Evolutionary conservation across 768 basidiomycete species (phyloP).

Genomic region (Calocybe cyanea): DNA sequence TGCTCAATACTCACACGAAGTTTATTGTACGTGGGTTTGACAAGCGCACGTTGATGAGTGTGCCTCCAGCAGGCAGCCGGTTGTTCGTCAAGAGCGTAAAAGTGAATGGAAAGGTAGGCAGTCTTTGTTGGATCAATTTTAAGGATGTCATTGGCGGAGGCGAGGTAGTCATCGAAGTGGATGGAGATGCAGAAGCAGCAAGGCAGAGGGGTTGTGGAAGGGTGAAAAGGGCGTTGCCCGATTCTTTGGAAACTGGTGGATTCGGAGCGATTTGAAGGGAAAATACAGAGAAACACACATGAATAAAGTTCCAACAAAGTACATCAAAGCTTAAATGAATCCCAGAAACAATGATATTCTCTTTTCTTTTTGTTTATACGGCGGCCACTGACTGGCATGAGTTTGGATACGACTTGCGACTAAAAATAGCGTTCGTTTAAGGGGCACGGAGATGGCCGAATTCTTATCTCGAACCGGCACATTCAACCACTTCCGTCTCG

Average conservation of each 20-base stretch:
- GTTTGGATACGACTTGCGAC: too few species aligned
- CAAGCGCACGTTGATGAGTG: slow-evolving; percentile 25
- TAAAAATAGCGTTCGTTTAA: too few species aligned
- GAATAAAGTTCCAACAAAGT: too few species aligned
- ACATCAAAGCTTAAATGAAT: too few species aligned
- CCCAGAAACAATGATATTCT: too few species aligned
- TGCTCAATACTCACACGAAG: slow-evolving; percentile 34
- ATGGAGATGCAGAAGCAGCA: slow-evolving; percentile 32
- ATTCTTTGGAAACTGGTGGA: slow-evolving; percentile 37
- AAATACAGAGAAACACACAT: too few species aligned
- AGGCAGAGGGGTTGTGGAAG: slow-evolving; percentile 35
- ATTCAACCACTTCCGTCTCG: too few species aligned
- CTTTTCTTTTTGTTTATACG: too few species aligned
- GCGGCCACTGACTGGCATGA: too few species aligned
- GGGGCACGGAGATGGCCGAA: too few species aligned
- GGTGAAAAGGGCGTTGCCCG: slow-evolving; percentile 28
- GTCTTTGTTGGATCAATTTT: slow-evolving; percentile 42
- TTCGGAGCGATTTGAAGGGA: slow-evolving; percentile 18
- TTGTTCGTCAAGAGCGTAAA: slow-evolving; percentile 42
- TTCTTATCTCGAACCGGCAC: too few species aligned
- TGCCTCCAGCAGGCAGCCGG: slow-evolving; percentile 35
- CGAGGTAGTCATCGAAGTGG: slow-evolving; percentile 40
- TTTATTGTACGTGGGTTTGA: slow-evolving; percentile 44
- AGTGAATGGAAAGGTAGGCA: slow-evolving; percentile 36
- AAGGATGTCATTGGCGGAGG: slow-evolving; percentile 42